These are phyloP conservation scores for Phytophthora megakarya DNA, from an alignment of 352 stramenopile genomes.

Conservation along the genomic window DNA sequence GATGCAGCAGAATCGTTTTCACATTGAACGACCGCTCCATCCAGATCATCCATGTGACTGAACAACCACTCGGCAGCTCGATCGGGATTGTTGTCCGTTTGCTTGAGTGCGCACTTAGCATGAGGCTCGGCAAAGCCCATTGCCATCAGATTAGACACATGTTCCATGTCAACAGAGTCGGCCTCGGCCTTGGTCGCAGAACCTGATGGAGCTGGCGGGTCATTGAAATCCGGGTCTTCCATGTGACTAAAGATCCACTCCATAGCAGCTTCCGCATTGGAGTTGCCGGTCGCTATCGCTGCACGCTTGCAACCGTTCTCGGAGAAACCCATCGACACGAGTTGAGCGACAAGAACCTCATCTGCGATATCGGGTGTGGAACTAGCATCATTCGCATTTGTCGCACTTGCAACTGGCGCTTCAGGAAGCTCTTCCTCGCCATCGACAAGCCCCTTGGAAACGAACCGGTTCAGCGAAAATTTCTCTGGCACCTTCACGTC, in stretches of 20 bases:
- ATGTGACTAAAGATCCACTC: slow-evolving; percentile 99
- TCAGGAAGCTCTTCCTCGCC: slow-evolving; percentile 92
- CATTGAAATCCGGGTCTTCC: slow-evolving; percentile 97
- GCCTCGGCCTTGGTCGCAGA: slow-evolving; percentile 11
- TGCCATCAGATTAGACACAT: slow-evolving; percentile 64
- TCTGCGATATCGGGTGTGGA: slow-evolving; percentile 68
- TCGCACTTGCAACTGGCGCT: slow-evolving; percentile 5
- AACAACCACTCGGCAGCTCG: slow-evolving; percentile 98
- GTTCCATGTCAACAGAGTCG: slow-evolving; percentile 81
- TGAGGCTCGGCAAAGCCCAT: slow-evolving; percentile 93
- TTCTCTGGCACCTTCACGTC: slow-evolving; percentile 95
- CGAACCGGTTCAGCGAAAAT: slow-evolving; percentile 81
- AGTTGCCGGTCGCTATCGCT: slow-evolving; percentile 91
- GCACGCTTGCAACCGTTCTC: slow-evolving; percentile 98
- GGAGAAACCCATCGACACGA: slow-evolving; percentile 98
- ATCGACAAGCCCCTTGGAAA: slow-evolving; percentile 83
- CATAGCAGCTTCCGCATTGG: slow-evolving; percentile 94
- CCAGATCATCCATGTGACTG: slow-evolving; percentile 96
- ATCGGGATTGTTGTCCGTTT: slow-evolving; percentile 92
- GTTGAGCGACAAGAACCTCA: slow-evolving; percentile 91
- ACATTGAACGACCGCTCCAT: slow-evolving; percentile 89
- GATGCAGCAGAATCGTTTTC: slow-evolving; percentile 46
- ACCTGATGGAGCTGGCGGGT: slow-evolving; percentile 61
- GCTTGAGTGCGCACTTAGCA: slow-evolving; percentile 91
- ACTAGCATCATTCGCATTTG: slow-evolving; percentile 12